Conservation (phyloP, 108 stramenopile genomes). For the Schizochytrium sp. region DNA sequence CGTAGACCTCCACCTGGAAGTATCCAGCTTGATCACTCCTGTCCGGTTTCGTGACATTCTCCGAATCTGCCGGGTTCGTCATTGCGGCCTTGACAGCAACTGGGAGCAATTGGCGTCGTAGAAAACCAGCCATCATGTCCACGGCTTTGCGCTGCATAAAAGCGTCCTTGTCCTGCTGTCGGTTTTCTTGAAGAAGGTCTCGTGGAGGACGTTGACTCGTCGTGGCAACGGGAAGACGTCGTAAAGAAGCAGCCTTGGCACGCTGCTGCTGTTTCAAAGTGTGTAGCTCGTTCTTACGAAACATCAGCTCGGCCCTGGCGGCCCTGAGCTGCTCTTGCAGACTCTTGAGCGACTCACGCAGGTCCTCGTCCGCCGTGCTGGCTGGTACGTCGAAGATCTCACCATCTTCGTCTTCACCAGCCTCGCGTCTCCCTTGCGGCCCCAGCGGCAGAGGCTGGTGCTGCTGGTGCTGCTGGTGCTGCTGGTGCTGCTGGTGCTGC, state of each 20-base stretch:
- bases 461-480: too few species aligned
- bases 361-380: not conserved
- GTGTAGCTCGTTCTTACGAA: not conserved
- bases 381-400: too few species aligned
- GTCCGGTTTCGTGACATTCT: not conserved
- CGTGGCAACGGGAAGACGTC: too few species aligned
- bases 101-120: not conserved
- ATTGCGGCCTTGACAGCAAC: not conserved
- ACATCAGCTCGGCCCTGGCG: not conserved
- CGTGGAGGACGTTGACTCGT: not conserved
- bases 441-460: too few species aligned
- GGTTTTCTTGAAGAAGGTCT: not conserved
- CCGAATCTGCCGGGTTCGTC: not conserved
- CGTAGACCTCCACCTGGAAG: not conserved
- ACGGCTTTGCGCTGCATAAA: not conserved
- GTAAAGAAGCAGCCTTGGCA: not conserved
- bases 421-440: too few species aligned
- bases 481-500: too few species aligned
- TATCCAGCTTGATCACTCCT: not conserved
- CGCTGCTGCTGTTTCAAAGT: not conserved
- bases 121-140: not conserved
- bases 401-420: too few species aligned
- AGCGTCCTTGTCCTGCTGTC: not conserved
- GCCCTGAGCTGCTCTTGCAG: not conserved
- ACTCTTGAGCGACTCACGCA: not conserved